Evolutionary conservation across 2,329 filamentous ascomycete genomes (phyloP).

Genomic region (Bisporella sp.): DNA sequence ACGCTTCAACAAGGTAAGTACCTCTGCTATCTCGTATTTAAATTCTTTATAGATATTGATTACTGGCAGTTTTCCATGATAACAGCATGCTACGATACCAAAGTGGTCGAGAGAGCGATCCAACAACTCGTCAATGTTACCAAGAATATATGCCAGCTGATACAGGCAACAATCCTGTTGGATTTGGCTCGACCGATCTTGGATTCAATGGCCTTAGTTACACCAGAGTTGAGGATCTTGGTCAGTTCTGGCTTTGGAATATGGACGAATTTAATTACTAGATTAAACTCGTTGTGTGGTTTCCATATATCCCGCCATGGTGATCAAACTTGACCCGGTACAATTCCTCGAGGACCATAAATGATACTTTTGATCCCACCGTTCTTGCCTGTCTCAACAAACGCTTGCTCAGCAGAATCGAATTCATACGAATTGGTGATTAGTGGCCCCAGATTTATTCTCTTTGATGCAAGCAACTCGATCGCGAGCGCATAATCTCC

Average conservation of each 20-base stretch:
- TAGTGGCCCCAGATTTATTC: slow-evolving; percentile 71
- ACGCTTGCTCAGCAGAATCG: slow-evolving; percentile 72
- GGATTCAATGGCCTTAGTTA: neutral
- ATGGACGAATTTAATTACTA: neutral
- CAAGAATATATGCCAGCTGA: too few relatives aligned
- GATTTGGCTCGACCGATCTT: too few relatives aligned
- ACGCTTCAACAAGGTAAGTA: too few relatives aligned
- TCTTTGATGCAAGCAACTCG: slow-evolving; percentile 62
- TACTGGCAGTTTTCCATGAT: too few relatives aligned
- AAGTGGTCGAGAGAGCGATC: too few relatives aligned
- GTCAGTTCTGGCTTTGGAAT: slow-evolving; percentile 27
- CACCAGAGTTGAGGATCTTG: slow-evolving; percentile 10
- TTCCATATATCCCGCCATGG: neutral
- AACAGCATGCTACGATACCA: too few relatives aligned
- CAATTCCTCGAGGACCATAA: neutral
- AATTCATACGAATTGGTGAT: slow-evolving; percentile 72
- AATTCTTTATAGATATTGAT: too few relatives aligned
- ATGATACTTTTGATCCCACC: neutral
- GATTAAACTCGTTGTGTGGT: too few relatives aligned
- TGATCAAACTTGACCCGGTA: too few relatives aligned
- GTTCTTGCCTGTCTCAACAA: slow-evolving; percentile 28
- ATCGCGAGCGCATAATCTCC: slow-evolving; percentile 44
- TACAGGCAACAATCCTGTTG: too few relatives aligned
- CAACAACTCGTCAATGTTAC: too few relatives aligned
- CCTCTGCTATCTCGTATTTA: too few relatives aligned